Percentiles rank a stretch among this genome's conserved stretches.
Evolutionary conservation across 805 yeast genomes (phyloP).

Genomic region (baker's yeast (Saccharomyces cerevisiae)): DNA sequence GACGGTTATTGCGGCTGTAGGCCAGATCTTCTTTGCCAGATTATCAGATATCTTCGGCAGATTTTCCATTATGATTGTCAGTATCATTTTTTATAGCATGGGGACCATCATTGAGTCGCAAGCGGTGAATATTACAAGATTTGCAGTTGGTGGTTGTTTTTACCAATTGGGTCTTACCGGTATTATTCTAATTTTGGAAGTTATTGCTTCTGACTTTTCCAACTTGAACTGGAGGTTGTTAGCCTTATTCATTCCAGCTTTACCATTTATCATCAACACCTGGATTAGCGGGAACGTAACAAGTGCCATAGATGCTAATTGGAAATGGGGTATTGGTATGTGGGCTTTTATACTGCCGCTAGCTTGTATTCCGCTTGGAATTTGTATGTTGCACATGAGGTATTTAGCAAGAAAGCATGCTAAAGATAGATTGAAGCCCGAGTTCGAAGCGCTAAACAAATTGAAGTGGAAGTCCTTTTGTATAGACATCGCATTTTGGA

Average conservation of each 20-base stretch:
- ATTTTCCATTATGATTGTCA: constrained; percentile 37
- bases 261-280: constrained; percentile 62
- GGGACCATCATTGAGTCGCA: constrained; percentile 51
- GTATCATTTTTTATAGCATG: constrained; percentile 41
- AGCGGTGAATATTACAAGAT: constrained; percentile 42
- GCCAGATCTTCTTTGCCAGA: constrained; percentile 49
- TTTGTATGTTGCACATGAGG: constrained; percentile 42
- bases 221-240: constrained; percentile 57
- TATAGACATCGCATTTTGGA: constrained; percentile 44
- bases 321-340: constrained; percentile 53
- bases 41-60: constrained; percentile 52
- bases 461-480: constrained; percentile 18
- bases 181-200: constrained; percentile 43
- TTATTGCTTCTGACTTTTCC: constrained; percentile 55
- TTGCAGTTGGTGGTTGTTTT: constrained; percentile 48
- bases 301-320: constrained; percentile 29
- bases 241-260: constrained; percentile 52
- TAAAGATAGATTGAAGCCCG: constrained; percentile 29
- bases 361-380: constrained; percentile 40
- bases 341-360: constrained; percentile 54
- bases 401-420: constrained; percentile 36
- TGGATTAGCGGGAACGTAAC: constrained; percentile 58
- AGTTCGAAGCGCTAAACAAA: constrained; percentile 16
- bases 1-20: constrained; percentile 51
- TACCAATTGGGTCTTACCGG: constrained; percentile 50